phyloP scores from a whole-genome alignment of 768 basidiomycete genomes.

The Glaciozyma martinii region DNA sequence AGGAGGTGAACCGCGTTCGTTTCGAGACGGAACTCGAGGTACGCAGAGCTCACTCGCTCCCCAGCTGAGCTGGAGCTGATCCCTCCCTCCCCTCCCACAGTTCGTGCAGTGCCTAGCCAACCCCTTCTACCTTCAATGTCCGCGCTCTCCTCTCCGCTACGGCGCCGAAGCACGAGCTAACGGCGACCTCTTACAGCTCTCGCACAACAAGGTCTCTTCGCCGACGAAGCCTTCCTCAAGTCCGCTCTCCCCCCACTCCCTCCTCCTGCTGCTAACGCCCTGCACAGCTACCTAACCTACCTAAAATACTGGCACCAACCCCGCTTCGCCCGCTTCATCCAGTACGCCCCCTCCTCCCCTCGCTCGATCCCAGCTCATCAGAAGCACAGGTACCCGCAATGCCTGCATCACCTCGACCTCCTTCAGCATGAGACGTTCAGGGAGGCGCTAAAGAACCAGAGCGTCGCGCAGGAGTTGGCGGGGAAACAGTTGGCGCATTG shows the following conservation, averaged over 20 bases:
- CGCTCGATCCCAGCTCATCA: not conserved
- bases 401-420: constrained; percentile 29
- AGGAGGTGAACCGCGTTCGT: constrained; percentile 22
- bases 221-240: constrained; percentile 28
- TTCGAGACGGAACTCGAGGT: constrained; percentile 35
- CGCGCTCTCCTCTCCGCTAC: not conserved
- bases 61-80: not conserved
- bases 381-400: constrained; percentile 24
- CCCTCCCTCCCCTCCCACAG: not conserved
- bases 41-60: not conserved
- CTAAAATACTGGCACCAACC: constrained; percentile 29
- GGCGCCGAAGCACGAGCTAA: not conserved
- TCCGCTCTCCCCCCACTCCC: not conserved
- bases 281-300: constrained; percentile 29
- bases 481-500: constrained; percentile 31
- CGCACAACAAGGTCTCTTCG: constrained; percentile 29
- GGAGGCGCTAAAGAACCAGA: constrained; percentile 14
- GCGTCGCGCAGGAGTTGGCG: constrained; percentile 25
- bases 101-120: constrained; percentile 32
- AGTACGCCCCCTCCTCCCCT: not conserved
- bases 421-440: constrained; percentile 20
- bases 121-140: constrained; percentile 33
- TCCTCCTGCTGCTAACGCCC: not conserved
- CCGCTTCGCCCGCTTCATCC: constrained; percentile 30
- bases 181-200: constrained; percentile 14